These are phyloP conservation scores for Ballota nigra DNA, from an alignment of 257 asterid species.

Conservation along the genomic window DNA sequence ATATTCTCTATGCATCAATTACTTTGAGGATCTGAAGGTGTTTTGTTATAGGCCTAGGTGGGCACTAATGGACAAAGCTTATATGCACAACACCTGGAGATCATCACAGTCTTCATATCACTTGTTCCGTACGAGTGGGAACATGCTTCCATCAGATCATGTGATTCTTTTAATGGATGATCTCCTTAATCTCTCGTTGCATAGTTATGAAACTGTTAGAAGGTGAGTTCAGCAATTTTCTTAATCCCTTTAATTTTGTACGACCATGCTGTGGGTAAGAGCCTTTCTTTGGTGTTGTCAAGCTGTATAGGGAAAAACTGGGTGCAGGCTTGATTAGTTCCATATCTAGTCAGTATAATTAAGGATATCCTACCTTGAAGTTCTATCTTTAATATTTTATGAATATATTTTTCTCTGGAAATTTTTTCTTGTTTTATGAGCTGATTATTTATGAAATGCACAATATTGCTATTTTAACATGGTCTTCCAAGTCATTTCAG, in stretches of 20 bases:
- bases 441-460: constrained; percentile 11
- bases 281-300: neutral
- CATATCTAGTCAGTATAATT: neutral
- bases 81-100: constrained; percentile 97
- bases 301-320: neutral
- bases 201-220: constrained; percentile 94
- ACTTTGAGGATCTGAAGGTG: constrained; percentile 25
- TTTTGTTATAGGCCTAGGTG: constrained; percentile 78
- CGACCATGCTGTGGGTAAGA: constrained; percentile 10
- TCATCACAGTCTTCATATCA: constrained; percentile 92
- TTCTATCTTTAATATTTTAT: neutral
- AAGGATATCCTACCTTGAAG: neutral
- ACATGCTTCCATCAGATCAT: constrained; percentile 62
- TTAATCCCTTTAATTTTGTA: neutral
- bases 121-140: constrained; percentile 58
- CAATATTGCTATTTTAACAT: neutral
- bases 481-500: constrained; percentile 8
- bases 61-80: constrained; percentile 90
- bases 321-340: neutral
- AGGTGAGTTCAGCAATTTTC: constrained; percentile 48
- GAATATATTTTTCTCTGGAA: neutral
- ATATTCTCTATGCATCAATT: constrained; percentile 12
- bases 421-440: constrained; percentile 14
- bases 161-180: constrained; percentile 66
- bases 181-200: constrained; percentile 83